A percentile compares a stretch with the other conserved stretches of the same genome.
phyloP scores from a whole-genome alignment of 192 early-diverging fungal genomes.

The Gaertneriomyces sp. region DNA sequence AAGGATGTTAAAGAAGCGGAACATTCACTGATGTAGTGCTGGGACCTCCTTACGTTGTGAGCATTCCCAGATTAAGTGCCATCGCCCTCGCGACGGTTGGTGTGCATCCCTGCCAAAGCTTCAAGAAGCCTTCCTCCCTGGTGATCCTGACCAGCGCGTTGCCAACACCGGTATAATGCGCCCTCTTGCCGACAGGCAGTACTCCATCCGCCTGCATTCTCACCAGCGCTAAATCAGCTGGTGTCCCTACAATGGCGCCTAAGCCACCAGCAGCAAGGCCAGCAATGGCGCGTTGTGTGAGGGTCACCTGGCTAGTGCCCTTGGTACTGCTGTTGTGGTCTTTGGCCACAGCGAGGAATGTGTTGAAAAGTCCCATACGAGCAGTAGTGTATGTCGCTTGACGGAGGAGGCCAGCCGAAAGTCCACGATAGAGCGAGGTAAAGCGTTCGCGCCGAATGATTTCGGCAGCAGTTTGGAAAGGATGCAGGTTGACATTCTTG shows the following conservation, averaged over 20 bases:
- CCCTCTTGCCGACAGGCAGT: constrained; percentile 37
- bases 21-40: not conserved
- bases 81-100: constrained; percentile 52
- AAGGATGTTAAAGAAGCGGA: constrained; percentile 2
- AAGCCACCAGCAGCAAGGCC: constrained; percentile 48
- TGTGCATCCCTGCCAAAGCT: constrained; percentile 42
- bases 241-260: constrained; percentile 45
- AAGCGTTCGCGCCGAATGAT: constrained; percentile 33
- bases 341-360: constrained; percentile 37
- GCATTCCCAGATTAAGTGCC: constrained; percentile 53
- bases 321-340: constrained; percentile 27
- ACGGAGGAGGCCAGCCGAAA: constrained; percentile 52
- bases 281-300: constrained; percentile 40
- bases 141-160: constrained; percentile 41
- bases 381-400: constrained; percentile 57
- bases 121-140: constrained; percentile 42
- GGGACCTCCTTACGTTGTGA: constrained; percentile 34
- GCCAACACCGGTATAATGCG: constrained; percentile 45
- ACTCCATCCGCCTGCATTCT: constrained; percentile 48
- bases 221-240: constrained; percentile 42
- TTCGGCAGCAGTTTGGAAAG: constrained; percentile 31
- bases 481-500: constrained; percentile 29
- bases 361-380: constrained; percentile 52
- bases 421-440: constrained; percentile 44
- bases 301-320: constrained; percentile 28